Base-by-base conservation (phyloP, 306 rosid species). In the Prunus salicina region DNA sequence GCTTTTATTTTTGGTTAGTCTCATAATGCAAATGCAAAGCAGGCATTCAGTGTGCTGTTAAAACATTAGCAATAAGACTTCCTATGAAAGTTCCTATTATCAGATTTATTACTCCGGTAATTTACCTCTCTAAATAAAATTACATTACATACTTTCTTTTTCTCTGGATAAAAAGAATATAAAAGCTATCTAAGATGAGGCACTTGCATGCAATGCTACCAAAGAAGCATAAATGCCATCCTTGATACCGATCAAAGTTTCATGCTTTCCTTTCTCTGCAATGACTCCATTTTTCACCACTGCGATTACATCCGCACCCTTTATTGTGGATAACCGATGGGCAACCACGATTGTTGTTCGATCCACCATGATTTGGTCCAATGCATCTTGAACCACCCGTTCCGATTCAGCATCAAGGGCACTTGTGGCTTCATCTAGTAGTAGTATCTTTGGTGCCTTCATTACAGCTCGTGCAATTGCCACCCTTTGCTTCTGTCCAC, bases 321-420 rank as follows among this genome's bases (percentile, higher is more conserved):
- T 85, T 12, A 90, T 87, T 0, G 96, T 90, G 5, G 91, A 81
- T 62, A 90, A 72, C 53, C 93, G 83, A 79, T 91, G 96, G 7
- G 96, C 93, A 67, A 91, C 93, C n/a, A 91, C 75, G 27, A 91
- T 58, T 18, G 91, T 87, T 41, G 96, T 91, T 64, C 96, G 70
- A 20, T 87, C 70, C 76, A 87, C 84, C 85, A 87, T 87, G 28
- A 88, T 84, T 30, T 56, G 78, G 66, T 90, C 93, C 52, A 90
- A 64, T 50, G 93, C 96, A 76, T 90, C 93, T 61, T 91, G 96
- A 22, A 91, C 93, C 18, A 88, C 86, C 73, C 85, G 81, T 58
- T 91, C 96, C 16, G 96, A 91, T 78, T 91, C 93, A 0, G 96
- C 93, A 82, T 91, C 96, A 41, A 91, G 86, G 51, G 96, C 92